Percentiles rank a stretch among this genome's conserved stretches.
phyloP scores from a whole-genome alignment of 306 rosid genomes.

The Psophocarpus tetragonolobus region DNA sequence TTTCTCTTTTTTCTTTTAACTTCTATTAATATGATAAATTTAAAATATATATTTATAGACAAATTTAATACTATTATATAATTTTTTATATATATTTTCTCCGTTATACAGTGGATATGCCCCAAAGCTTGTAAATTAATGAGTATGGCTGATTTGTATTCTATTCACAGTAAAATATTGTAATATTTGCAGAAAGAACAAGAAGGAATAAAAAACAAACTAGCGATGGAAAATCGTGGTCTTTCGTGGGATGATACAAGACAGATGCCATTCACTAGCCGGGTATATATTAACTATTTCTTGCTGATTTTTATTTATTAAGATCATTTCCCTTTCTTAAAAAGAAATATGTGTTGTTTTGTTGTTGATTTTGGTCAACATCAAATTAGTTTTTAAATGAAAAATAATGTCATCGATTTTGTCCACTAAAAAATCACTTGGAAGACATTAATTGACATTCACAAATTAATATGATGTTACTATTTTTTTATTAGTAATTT shows the following conservation, averaged over 20 bases:
- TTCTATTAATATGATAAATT: no score
- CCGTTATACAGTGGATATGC: background rate
- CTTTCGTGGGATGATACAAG: slow-evolving; percentile 85
- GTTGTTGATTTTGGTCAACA: background rate
- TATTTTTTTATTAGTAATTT: background rate
- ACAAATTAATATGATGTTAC: slow-evolving; percentile 15
- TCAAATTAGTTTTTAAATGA: background rate
- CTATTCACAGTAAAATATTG: background rate
- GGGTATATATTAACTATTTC: slow-evolving; percentile 42
- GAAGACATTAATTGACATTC: slow-evolving; percentile 7
- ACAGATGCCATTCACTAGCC: slow-evolving; percentile 61
- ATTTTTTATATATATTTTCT: background rate
- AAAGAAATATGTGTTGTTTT: no score
- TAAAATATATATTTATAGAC: no score
- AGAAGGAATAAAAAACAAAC: slow-evolving; percentile 51
- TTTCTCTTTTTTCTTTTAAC: no score
- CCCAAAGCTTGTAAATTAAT: background rate
- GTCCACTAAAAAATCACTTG: background rate
- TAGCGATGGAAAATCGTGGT: slow-evolving; percentile 49
- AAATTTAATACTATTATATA: no score
- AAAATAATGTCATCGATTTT: background rate
- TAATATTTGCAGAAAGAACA: slow-evolving; percentile 65
- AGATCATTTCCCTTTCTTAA: background rate
- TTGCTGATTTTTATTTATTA: background rate
- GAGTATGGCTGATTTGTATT: background rate